phyloP scores from a whole-genome alignment of 352 stramenopile species.

The Phytophthora chlamydospora region DNA sequence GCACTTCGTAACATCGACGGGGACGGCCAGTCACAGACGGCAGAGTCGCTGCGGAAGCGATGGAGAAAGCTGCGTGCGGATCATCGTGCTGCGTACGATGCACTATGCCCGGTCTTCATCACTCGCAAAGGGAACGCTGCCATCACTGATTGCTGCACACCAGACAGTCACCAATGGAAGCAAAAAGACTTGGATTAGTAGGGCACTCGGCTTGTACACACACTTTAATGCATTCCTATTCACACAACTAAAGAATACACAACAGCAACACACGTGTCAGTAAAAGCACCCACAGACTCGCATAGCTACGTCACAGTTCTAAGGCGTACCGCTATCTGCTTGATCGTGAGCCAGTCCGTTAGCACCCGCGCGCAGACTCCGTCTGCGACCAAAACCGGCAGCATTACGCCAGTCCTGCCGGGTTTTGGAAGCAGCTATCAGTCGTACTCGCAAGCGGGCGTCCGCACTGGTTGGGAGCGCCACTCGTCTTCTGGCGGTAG shows the following conservation, averaged over 20 bases:
- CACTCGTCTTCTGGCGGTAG: too few relatives aligned
- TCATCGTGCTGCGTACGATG: not conserved
- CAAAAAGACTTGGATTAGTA: conserved; percentile 5
- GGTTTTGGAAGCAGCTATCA: too few relatives aligned
- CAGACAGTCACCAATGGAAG: not conserved
- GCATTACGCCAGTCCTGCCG: too few relatives aligned
- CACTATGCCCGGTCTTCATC: not conserved
- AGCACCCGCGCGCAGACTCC: too few relatives aligned
- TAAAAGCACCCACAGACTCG: too few relatives aligned
- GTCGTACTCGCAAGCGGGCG: not conserved
- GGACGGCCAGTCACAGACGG: conserved; percentile 1
- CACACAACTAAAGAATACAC: not conserved
- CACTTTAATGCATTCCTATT: conserved; percentile 4
- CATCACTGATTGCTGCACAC: too few relatives aligned
- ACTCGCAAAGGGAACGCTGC: too few relatives aligned
- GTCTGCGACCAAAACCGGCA: too few relatives aligned
- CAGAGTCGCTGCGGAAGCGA: conserved; percentile 5
- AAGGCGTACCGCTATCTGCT: too few relatives aligned
- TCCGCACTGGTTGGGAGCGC: not conserved
- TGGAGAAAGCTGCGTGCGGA: not conserved
- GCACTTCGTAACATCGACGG: not conserved
- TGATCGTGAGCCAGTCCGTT: too few relatives aligned
- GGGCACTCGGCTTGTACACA: not conserved
- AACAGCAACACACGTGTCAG: too few relatives aligned
- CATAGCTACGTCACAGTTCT: too few relatives aligned